phyloP scores from a whole-genome alignment of 805 yeast species.

The Teunomyces cretensis region DNA sequence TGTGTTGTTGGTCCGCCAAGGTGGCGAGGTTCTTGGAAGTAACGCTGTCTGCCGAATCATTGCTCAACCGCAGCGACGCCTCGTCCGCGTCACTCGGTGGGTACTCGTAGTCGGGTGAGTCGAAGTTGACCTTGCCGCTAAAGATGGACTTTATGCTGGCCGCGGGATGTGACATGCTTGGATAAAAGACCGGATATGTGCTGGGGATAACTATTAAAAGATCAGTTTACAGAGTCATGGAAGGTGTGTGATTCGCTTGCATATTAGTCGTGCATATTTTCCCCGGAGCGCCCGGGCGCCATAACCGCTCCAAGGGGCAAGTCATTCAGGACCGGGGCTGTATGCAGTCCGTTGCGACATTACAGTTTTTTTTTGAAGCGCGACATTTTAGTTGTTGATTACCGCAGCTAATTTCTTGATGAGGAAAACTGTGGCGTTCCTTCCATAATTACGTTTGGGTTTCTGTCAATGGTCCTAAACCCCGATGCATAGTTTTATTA shows the following conservation, averaged over 20 bases:
- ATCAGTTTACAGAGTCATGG: too few relatives aligned
- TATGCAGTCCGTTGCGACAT: not conserved
- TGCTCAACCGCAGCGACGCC: conserved; percentile 12
- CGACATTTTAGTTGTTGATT: too few relatives aligned
- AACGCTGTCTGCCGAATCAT: conserved; percentile 16
- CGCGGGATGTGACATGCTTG: conserved; percentile 40
- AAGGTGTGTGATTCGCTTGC: not conserved
- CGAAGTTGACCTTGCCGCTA: conserved; percentile 33
- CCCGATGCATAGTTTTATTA: too few relatives aligned
- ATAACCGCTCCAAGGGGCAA: not conserved
- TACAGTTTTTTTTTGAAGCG: too few relatives aligned
- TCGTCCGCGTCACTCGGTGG: conserved; percentile 12
- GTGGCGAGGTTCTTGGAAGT: conserved; percentile 20
- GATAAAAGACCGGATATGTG: too few relatives aligned
- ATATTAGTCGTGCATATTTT: not conserved
- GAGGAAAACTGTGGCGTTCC: too few relatives aligned
- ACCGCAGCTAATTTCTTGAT: too few relatives aligned
- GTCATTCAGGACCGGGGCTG: not conserved
- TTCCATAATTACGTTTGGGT: too few relatives aligned
- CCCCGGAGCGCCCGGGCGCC: not conserved
- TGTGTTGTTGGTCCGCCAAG: conserved; percentile 3
- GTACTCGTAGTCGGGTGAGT: conserved; percentile 17
- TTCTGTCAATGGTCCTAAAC: too few relatives aligned
- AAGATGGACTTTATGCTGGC: conserved; percentile 40
- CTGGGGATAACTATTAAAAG: too few relatives aligned